Percentiles rank a stretch among this genome's conserved stretches.
These are phyloP conservation scores for Lizonia empirigonia DNA, from an alignment of 2,329 filamentous ascomycete species.

Conservation along the genomic window DNA sequence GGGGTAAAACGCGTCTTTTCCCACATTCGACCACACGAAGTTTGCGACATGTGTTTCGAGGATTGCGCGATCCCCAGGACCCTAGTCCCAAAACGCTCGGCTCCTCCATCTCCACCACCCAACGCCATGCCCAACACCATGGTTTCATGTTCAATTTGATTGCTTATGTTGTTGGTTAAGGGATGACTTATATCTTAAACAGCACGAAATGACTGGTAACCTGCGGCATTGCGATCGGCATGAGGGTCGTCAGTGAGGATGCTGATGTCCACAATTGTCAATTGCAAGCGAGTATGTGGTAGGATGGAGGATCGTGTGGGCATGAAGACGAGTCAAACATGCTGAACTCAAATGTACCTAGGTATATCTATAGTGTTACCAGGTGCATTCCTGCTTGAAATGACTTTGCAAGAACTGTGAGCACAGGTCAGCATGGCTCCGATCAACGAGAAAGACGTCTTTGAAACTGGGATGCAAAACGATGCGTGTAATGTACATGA, in stretches of 20 bases:
- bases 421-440: slow-evolving; percentile 12
- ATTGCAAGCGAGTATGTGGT: not conserved
- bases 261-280: slow-evolving; percentile 15
- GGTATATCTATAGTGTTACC: no score
- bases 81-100: slow-evolving; percentile 17
- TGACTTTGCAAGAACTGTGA: not conserved
- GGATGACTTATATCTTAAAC: slow-evolving; percentile 3
- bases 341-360: not conserved
- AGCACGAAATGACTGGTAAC: not conserved
- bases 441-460: slow-evolving; percentile 18
- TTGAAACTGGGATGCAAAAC: slow-evolving; percentile 4
- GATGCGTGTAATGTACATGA: slow-evolving; percentile 11
- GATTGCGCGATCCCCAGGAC: slow-evolving; percentile 29
- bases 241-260: slow-evolving; percentile 7
- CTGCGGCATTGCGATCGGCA: slow-evolving; percentile 23
- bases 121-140: slow-evolving; percentile 13
- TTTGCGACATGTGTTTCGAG: slow-evolving; percentile 28
- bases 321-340: not conserved
- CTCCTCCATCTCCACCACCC: slow-evolving; percentile 10
- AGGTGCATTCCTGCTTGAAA: not conserved
- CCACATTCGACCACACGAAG: slow-evolving; percentile 5
- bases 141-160: no score
- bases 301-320: slow-evolving; percentile 8
- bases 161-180: not conserved
- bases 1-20: slow-evolving; percentile 1